Conservation (phyloP, 1,284 basidiomycete genomes). For the Austroboletus novae-zelandiae region DNA sequence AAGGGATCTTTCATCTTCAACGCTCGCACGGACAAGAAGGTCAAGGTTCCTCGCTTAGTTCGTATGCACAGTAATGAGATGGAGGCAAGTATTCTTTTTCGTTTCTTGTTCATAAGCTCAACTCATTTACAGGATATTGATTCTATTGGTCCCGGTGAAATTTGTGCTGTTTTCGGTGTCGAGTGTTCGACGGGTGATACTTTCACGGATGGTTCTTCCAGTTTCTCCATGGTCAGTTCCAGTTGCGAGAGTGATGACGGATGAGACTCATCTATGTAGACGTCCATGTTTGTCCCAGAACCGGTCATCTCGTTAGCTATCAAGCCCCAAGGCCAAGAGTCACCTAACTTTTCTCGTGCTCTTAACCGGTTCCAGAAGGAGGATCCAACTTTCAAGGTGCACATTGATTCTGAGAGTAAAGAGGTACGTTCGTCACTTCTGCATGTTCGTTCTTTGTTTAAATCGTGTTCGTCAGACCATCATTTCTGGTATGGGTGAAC, state of each 20-base stretch:
- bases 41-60: constrained; percentile 97
- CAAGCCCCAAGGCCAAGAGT: constrained; percentile 89
- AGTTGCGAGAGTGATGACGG: not conserved
- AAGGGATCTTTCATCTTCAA: constrained; percentile 89
- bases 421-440: constrained; percentile 55
- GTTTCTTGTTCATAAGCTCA: not conserved
- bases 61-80: constrained; percentile 99
- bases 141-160: constrained; percentile 95
- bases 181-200: constrained; percentile 99
- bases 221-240: constrained; percentile 79
- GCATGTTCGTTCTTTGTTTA: not conserved
- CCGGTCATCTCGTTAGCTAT: constrained; percentile 97
- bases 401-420: constrained; percentile 91
- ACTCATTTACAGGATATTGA: constrained; percentile 72
- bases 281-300: constrained; percentile 98
- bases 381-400: constrained; percentile 98
- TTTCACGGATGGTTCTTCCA: constrained; percentile 90
- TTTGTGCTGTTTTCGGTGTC: constrained; percentile 99
- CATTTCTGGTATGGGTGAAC: constrained; percentile 99
- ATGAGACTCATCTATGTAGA: constrained; percentile 47
- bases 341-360: constrained; percentile 94
- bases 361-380: constrained; percentile 99
- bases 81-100: constrained; percentile 59
- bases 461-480: constrained; percentile 68
- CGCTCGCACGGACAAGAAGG: constrained; percentile 93